Conservation (phyloP, 1,139 yeast species). For the Eremothecium cymbalariae region DNA sequence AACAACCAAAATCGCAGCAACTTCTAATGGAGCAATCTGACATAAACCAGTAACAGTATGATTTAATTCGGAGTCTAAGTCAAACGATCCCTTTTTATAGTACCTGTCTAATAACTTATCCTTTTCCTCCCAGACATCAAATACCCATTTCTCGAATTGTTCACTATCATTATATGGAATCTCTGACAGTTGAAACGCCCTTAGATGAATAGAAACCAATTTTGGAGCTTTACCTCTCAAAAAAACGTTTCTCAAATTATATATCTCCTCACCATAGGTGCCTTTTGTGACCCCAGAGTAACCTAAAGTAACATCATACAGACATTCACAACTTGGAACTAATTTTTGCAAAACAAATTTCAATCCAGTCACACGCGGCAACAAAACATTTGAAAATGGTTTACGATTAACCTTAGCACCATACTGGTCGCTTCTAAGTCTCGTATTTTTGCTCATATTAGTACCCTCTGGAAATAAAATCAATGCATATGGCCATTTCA, state of each 20-base stretch:
- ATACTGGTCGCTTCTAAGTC: slow-evolving; percentile 47
- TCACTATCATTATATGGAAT: slow-evolving; percentile 59
- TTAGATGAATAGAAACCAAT: slow-evolving; percentile 53
- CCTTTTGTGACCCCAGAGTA: slow-evolving; percentile 59
- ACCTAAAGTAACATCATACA: slow-evolving; percentile 79
- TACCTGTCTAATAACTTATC: slow-evolving; percentile 58
- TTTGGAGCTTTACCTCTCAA: slow-evolving; percentile 66
- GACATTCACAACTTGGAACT: slow-evolving; percentile 49
- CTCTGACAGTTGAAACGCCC: slow-evolving; percentile 48
- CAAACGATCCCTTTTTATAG: slow-evolving; percentile 51
- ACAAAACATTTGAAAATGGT: slow-evolving; percentile 54
- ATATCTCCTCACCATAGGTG: slow-evolving; percentile 72
- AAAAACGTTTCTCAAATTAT: slow-evolving; percentile 56
- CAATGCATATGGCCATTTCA: slow-evolving; percentile 43
- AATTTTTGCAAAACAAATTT: slow-evolving; percentile 57
- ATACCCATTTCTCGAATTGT: slow-evolving; percentile 70
- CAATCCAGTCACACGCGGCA: slow-evolving; percentile 80
- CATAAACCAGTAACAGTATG: slow-evolving; percentile 17
- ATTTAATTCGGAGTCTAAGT: slow-evolving; percentile 16
- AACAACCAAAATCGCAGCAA: slow-evolving; percentile 13
- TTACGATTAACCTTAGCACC: slow-evolving; percentile 43
- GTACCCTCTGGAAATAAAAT: slow-evolving; percentile 94
- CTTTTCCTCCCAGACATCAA: slow-evolving; percentile 67
- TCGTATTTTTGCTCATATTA: slow-evolving; percentile 62
- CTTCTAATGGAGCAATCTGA: slow-evolving; percentile 13